These are phyloP conservation scores for Wickerhamiella alocasiicola DNA, from an alignment of 805 yeast species.

Conservation along the genomic window DNA sequence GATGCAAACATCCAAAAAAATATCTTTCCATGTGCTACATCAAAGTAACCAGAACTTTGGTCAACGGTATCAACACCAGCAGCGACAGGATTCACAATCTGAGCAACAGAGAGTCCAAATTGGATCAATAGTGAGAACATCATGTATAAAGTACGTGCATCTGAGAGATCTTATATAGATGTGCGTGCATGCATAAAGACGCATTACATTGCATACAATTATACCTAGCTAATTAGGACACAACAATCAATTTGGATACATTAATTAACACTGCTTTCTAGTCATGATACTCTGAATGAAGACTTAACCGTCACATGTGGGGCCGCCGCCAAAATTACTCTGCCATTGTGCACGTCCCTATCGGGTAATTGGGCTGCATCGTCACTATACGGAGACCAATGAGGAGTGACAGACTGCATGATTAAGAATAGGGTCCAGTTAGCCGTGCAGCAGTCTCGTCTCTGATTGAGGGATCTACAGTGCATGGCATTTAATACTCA, in stretches of 20 bases:
- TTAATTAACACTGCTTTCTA: neutral
- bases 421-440: too few relatives aligned
- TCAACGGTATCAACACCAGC: neutral
- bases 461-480: too few relatives aligned
- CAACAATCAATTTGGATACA: neutral
- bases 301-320: too few relatives aligned
- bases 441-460: too few relatives aligned
- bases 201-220: neutral
- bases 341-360: constrained; percentile 1
- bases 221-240: neutral
- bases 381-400: too few relatives aligned
- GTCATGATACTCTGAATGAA: neutral
- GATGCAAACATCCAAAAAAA: constrained; percentile 73
- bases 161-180: neutral
- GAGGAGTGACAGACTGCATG: too few relatives aligned
- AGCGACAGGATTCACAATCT: neutral
- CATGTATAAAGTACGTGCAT: neutral
- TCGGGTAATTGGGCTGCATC: neutral
- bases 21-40: constrained; percentile 44
- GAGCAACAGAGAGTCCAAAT: neutral
- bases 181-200: neutral
- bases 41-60: constrained; percentile 46
- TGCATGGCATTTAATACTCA: too few relatives aligned
- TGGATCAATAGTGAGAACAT: neutral
- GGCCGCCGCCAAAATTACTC: too few relatives aligned